These are phyloP conservation scores for Beta macrorhiza DNA, from an alignment of 179 eudicot species.

Conservation along the genomic window DNA sequence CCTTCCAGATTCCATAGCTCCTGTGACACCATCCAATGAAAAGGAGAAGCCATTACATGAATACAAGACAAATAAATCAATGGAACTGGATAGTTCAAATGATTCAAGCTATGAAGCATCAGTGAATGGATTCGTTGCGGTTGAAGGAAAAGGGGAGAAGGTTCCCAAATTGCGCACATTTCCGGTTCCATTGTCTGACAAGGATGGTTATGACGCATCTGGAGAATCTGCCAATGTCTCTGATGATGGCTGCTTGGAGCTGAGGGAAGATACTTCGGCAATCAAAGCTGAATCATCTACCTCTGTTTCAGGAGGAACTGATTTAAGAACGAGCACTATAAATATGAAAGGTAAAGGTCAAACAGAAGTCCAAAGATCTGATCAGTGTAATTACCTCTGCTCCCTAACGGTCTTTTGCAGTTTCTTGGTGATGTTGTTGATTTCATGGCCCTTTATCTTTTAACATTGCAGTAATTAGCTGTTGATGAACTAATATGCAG, in stretches of 20 bases:
- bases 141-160: conserved; percentile 39
- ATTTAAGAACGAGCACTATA: conserved; percentile 13
- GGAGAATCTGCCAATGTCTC: conserved; percentile 36
- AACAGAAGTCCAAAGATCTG: conserved; percentile 28
- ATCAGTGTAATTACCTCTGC: conserved; percentile 34
- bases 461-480: not conserved
- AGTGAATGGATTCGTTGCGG: conserved; percentile 28
- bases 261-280: conserved; percentile 24
- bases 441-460: not conserved
- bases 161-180: conserved; percentile 37
- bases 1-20: conserved; percentile 41
- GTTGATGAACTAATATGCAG: not conserved
- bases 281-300: conserved; percentile 27
- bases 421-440: not conserved
- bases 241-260: conserved; percentile 33
- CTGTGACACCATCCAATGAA: conserved; percentile 42
- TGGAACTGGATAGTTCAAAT: conserved; percentile 28
- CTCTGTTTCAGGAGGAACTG: conserved; percentile 22
- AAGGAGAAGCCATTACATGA: conserved; percentile 37
- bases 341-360: conserved; percentile 31
- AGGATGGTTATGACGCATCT: conserved; percentile 44
- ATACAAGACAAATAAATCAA: conserved; percentile 42
- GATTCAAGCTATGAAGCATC: conserved; percentile 34
- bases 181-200: conserved; percentile 50
- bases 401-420: not conserved